Conservation (phyloP, 192 early-diverging fungal species). For the Helicostylum pulchrum region DNA sequence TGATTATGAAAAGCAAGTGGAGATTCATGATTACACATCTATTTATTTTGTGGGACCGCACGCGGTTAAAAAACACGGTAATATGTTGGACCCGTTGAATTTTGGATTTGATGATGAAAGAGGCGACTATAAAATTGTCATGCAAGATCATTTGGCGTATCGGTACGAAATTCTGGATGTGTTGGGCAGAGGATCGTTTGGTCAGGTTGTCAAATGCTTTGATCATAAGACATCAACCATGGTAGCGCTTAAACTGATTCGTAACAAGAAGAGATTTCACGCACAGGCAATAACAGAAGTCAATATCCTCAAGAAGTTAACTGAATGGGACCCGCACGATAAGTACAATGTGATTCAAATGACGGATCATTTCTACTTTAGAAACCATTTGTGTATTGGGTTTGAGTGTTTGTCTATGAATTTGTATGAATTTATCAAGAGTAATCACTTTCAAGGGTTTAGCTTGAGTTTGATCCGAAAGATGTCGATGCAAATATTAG, state of each 20-base stretch:
- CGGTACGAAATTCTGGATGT: slow-evolving; percentile 91
- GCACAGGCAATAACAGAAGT: slow-evolving; percentile 92
- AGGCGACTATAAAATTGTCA: slow-evolving; percentile 87
- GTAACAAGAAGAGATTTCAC: slow-evolving; percentile 96
- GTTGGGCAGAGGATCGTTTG: slow-evolving; percentile 86
- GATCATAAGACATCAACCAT: slow-evolving; percentile 88
- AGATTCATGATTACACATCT: slow-evolving; percentile 75
- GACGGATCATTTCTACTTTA: slow-evolving; percentile 90
- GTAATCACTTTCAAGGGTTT: slow-evolving; percentile 86
- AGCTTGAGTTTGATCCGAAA: slow-evolving; percentile 67
- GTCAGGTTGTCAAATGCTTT: slow-evolving; percentile 87
- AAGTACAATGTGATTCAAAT: slow-evolving; percentile 82
- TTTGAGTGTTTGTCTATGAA: slow-evolving; percentile 94
- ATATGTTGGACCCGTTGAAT: slow-evolving; percentile 54
- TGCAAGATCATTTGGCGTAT: slow-evolving; percentile 87
- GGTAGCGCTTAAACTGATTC: slow-evolving; percentile 91
- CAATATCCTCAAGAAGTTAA: slow-evolving; percentile 83
- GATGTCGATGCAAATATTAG: slow-evolving; percentile 71
- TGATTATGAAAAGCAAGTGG: slow-evolving; percentile 73
- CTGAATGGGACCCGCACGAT: slow-evolving; percentile 81
- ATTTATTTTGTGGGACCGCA: slow-evolving; percentile 87
- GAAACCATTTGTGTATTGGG: slow-evolving; percentile 93
- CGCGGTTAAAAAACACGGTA: slow-evolving; percentile 47
- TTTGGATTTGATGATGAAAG: slow-evolving; percentile 85
- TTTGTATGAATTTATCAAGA: slow-evolving; percentile 97